Evolutionary conservation across 345 rosid genomes (phyloP), one percentile per base, ranked within the genome.

Genomic region (Melaleuca quinquenervia): DNA sequence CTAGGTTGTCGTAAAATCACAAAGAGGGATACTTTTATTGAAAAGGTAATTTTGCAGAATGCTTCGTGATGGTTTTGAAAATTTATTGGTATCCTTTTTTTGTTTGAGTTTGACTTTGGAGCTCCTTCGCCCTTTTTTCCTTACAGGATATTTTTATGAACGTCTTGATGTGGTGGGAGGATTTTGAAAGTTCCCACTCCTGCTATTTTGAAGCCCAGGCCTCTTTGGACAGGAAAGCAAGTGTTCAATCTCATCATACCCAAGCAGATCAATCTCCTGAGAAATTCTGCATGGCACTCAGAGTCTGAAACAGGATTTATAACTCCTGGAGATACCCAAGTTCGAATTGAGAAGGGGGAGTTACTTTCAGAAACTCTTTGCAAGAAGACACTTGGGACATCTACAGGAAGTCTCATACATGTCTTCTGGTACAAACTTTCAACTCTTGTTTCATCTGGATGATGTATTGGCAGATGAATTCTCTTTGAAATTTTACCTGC

Each of bases 151-250:
- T 97, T 27, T 97, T 97, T 88, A 97, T 97, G 99, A 97, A 97
- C 90, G 94, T 90, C 70, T 94, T 97, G 90, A 97, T 97, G 98
- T 97, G 99, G 99, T 96, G 99, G 99, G 99, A 97, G 92, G 99
- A 97, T 91, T 97, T 97, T 62, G 99, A 96, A 97, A 91, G 92
- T 97, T 90, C 98, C 99, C 48, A 94, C 98, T 58, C 99, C 99
- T 56, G 93, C 98, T 88, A 91, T 97, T 91, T 87, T 95, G 92
- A 95, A 95, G 92, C 99, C 98, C 52, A 93, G 98, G 24, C 98
- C 99, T n/a, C 93, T 96, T 58, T 97, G 98, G 99, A 96, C 98
- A 44, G 99, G 99, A 87, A 97, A 97, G 86, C 99, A 97, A 91
- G 98, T 97, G 88, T 97, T 97, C 78, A 97, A 95, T 90, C 98